These are phyloP conservation scores for Ustilago vetiveriae DNA, from an alignment of 1,284 basidiomycete genomes.

Conservation along the genomic window DNA sequence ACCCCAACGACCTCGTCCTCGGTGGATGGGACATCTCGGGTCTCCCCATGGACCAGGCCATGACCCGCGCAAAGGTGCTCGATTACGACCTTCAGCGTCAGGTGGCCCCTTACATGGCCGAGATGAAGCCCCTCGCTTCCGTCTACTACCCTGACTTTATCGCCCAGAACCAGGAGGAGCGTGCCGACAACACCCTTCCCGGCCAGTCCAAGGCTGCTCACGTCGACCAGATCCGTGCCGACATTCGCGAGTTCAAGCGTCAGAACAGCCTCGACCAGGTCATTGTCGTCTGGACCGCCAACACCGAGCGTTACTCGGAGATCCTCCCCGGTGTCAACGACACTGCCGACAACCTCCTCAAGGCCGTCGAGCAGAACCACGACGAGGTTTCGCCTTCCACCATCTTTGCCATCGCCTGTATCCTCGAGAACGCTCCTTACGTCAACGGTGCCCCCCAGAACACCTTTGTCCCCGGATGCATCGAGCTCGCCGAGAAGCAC, in stretches of 20 bases:
- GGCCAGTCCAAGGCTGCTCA: constrained; percentile 88
- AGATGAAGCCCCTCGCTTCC: constrained; percentile 86
- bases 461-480: constrained; percentile 96
- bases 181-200: constrained; percentile 89
- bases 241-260: constrained; percentile 92
- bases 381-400: constrained; percentile 93
- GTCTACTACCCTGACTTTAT: constrained; percentile 80
- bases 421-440: constrained; percentile 93
- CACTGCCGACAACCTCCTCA: constrained; percentile 87
- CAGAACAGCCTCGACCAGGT: constrained; percentile 81
- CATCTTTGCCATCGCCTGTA: constrained; percentile 92
- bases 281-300: constrained; percentile 96
- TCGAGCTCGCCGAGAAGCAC: constrained; percentile 88
- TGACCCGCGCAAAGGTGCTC: constrained; percentile 91
- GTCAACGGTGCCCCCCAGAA: constrained; percentile 99
- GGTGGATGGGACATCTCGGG: constrained; percentile 98
- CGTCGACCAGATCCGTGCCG: constrained; percentile 87
- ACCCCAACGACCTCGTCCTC: constrained; percentile 95
- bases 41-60: constrained; percentile 85
- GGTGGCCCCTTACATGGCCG: constrained; percentile 84
- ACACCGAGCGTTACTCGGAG: constrained; percentile 97
- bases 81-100: constrained; percentile 98
- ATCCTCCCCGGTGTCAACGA: constrained; percentile 95
- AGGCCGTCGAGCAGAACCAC: constrained; percentile 84
- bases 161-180: constrained; percentile 95